Percentiles rank a stretch among this genome's conserved stretches.
These are phyloP conservation scores for Boletus subcaerulescens DNA, from an alignment of 768 basidiomycete species.

Conservation along the genomic window DNA sequence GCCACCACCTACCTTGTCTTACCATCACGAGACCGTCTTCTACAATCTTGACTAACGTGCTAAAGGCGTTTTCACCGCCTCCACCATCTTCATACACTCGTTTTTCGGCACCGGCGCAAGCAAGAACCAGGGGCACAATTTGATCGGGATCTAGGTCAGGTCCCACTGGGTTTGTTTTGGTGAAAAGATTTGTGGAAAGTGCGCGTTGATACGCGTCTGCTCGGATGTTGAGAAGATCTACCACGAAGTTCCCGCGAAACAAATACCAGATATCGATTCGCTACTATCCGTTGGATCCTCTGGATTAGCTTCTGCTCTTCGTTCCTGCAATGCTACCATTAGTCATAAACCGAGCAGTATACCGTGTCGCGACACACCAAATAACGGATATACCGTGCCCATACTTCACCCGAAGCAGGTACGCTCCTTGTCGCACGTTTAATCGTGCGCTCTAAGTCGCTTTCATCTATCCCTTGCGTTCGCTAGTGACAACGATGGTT, in stretches of 20 bases:
- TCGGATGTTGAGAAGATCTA: slow-evolving; percentile 4
- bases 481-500: neutral
- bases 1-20: slow-evolving; percentile 45
- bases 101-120: slow-evolving; percentile 63
- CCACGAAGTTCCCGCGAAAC: neutral
- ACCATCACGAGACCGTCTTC: slow-evolving; percentile 64
- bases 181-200: slow-evolving; percentile 51
- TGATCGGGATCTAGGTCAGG: slow-evolving; percentile 55
- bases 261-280: slow-evolving; percentile 28
- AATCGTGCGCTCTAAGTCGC: slow-evolving; percentile 41
- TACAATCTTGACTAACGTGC: slow-evolving; percentile 52
- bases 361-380: slow-evolving; percentile 43
- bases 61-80: slow-evolving; percentile 51
- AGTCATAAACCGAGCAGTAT: neutral
- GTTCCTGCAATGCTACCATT: slow-evolving; percentile 18
- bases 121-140: slow-evolving; percentile 58
- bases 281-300: slow-evolving; percentile 18
- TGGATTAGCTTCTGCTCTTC: slow-evolving; percentile 2
- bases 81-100: slow-evolving; percentile 47
- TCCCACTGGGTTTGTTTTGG: slow-evolving; percentile 23
- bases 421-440: slow-evolving; percentile 67
- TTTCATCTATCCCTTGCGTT: slow-evolving; percentile 42
- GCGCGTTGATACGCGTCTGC: slow-evolving; percentile 60
- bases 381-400: slow-evolving; percentile 74
- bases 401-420: slow-evolving; percentile 73